These are phyloP conservation scores for Ajuga chamaepitys DNA, from an alignment of 257 asterid genomes.

Conservation along the genomic window DNA sequence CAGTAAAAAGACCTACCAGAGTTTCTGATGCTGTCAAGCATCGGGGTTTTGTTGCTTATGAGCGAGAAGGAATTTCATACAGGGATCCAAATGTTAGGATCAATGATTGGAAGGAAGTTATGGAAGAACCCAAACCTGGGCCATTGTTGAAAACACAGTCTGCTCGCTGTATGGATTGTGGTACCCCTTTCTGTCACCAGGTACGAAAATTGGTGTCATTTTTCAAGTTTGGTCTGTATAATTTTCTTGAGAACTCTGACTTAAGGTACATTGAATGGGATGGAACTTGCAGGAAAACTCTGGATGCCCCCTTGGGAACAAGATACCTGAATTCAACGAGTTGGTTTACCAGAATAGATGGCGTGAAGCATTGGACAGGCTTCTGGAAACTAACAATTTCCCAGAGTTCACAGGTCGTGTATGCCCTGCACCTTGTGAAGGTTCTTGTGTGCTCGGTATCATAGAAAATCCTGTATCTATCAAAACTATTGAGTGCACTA, in stretches of 20 bases:
- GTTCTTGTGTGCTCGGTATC: constrained; percentile 97
- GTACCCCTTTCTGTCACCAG: constrained; percentile 99
- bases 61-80: constrained; percentile 77
- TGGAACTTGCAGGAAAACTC: constrained; percentile 67
- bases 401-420: constrained; percentile 99
- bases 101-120: constrained; percentile 91
- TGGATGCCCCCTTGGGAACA: constrained; percentile 99
- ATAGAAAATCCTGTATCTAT: constrained; percentile 97
- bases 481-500: constrained; percentile 90
- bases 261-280: background rate
- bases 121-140: constrained; percentile 76
- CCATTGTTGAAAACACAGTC: constrained; percentile 90
- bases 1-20: constrained; percentile 53
- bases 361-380: constrained; percentile 99
- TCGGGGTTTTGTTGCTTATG: constrained; percentile 90
- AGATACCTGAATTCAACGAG: constrained; percentile 97
- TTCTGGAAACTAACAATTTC: constrained; percentile 94
- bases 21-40: constrained; percentile 74
- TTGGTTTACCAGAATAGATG: constrained; percentile 95
- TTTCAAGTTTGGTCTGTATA: background rate
- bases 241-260: background rate
- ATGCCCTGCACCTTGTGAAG: constrained; percentile 99
- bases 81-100: constrained; percentile 78
- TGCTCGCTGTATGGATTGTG: constrained; percentile 99
- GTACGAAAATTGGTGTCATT: constrained; percentile 22